Conservation (phyloP, 2,329 filamentous ascomycete genomes). For the Cercospora nicotianae region DNA sequence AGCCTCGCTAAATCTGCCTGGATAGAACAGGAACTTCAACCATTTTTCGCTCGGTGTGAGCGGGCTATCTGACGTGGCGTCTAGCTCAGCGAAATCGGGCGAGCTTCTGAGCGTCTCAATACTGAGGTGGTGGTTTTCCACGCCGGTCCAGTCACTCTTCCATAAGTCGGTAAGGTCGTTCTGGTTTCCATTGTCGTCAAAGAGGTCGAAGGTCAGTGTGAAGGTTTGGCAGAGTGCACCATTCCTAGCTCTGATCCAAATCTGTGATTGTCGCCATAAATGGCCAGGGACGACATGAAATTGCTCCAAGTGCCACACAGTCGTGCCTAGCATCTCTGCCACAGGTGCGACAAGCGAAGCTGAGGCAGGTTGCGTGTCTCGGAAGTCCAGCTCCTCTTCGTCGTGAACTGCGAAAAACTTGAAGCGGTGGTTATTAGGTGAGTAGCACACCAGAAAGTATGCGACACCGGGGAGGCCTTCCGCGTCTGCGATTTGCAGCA, state of each 20-base stretch:
- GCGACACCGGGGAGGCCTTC: conserved; percentile 20
- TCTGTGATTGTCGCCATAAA: conserved; percentile 43
- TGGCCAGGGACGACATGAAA: conserved; percentile 45
- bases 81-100: conserved; percentile 39
- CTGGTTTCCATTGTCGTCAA: conserved; percentile 54
- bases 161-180: conserved; percentile 66
- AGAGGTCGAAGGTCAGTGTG: conserved; percentile 72
- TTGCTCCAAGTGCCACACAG: conserved; percentile 54
- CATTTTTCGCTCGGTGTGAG: conserved; percentile 65
- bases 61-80: conserved; percentile 32
- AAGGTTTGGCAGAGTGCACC: conserved; percentile 61
- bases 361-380: conserved; percentile 56
- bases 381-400: conserved; percentile 15
- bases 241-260: conserved; percentile 57
- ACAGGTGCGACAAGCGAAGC: conserved; percentile 62
- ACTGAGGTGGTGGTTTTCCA: conserved; percentile 46
- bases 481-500: conserved; percentile 65
- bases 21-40: conserved; percentile 78
- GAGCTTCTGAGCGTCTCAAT: conserved; percentile 43
- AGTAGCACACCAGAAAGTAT: conserved; percentile 78
- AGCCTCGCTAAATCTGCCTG: conserved; percentile 75
- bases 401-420: conserved; percentile 83
- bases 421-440: conserved; percentile 85
- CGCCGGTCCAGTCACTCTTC: conserved; percentile 54
- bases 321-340: conserved; percentile 52